phyloP scores from a whole-genome alignment of 768 basidiomycete genomes.

The Coprinopsis marcescibilis region DNA sequence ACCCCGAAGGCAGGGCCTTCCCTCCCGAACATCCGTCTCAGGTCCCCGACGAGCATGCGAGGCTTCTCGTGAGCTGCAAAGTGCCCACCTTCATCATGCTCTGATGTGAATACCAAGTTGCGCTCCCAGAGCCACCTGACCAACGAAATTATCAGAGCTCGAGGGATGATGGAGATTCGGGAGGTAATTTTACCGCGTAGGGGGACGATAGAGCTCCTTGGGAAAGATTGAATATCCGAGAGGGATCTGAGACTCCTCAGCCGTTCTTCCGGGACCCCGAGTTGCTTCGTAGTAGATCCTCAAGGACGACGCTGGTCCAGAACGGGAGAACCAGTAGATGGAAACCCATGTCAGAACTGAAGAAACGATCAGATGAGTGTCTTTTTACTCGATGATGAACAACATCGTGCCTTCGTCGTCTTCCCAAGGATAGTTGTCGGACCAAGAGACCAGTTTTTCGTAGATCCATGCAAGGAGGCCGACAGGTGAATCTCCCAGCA shows the following conservation, averaged over 20 bases:
- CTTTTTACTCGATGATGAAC: background rate
- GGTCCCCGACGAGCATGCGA: constrained; percentile 38
- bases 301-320: constrained; percentile 51
- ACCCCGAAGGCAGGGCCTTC: constrained; percentile 44
- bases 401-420: constrained; percentile 45
- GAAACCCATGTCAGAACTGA: constrained; percentile 56
- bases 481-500: constrained; percentile 50
- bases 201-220: constrained; percentile 32
- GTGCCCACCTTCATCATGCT: constrained; percentile 50
- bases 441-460: constrained; percentile 41
- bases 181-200: constrained; percentile 20
- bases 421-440: constrained; percentile 47
- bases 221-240: constrained; percentile 49
- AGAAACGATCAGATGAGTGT: background rate
- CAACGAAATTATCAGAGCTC: background rate
- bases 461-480: constrained; percentile 51
- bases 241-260: constrained; percentile 29
- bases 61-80: constrained; percentile 53
- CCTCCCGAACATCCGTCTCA: constrained; percentile 52
- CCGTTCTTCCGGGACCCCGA: constrained; percentile 10
- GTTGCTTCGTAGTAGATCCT: constrained; percentile 53
- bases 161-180: background rate
- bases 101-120: constrained; percentile 40
- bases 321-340: constrained; percentile 51
- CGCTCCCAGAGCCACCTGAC: constrained; percentile 36